A percentile compares a stretch with the other conserved stretches of the same genome.
Evolutionary conservation across 169 alveolate species (phyloP).

Genomic region (Miamiensis avidus): DNA sequence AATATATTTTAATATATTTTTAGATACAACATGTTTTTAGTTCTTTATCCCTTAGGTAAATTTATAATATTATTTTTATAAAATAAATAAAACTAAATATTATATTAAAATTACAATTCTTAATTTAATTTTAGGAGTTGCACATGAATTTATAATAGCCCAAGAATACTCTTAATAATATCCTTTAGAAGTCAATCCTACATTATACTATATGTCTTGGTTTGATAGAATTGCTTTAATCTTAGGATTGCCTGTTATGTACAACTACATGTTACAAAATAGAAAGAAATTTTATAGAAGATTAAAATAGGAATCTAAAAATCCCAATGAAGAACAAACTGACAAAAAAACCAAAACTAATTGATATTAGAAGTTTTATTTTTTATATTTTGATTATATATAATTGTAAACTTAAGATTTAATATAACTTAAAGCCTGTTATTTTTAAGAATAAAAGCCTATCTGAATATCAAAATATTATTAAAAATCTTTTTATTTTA

Average conservation of each 20-base stretch:
- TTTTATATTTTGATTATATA: no score
- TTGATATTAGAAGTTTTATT: not conserved
- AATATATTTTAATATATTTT: no score
- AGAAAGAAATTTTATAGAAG: not conserved
- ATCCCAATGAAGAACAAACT: not conserved
- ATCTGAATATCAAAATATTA: no score
- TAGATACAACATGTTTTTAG: not conserved
- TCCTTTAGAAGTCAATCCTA: not conserved
- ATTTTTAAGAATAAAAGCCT: no score
- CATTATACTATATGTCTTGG: not conserved
- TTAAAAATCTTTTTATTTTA: no score
- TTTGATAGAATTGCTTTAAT: not conserved
- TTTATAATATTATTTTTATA: no score
- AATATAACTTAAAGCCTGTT: not conserved
- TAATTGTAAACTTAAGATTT: not conserved
- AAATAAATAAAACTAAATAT: no score
- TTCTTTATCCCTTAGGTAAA: not conserved
- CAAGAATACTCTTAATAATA: not conserved
- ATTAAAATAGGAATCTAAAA: not conserved
- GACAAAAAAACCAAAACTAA: not conserved
- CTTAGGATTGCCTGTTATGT: not conserved
- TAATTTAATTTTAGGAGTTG: no score
- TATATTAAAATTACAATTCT: no score
- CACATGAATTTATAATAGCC: not conserved
- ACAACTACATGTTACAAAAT: not conserved